These are phyloP conservation scores for Lodderomyces orthopsilosis DNA, from an alignment of 1,139 yeast genomes.

Conservation along the genomic window DNA sequence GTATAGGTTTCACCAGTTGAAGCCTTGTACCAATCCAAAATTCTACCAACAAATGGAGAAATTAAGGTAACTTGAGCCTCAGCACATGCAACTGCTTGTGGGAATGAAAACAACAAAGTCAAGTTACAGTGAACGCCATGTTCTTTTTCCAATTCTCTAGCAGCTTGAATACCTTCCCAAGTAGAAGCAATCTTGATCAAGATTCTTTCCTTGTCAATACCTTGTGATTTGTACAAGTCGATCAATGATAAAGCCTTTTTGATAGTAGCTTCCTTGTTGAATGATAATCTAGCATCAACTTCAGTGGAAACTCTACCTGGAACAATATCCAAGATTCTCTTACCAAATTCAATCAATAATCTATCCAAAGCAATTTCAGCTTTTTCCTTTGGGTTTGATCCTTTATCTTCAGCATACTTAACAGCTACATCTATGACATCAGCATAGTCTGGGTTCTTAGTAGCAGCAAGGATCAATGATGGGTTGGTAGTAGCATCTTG, in stretches of 20 bases:
- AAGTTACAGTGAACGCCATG: slow-evolving; percentile 93
- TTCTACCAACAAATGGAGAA: slow-evolving; percentile 99
- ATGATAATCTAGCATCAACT: slow-evolving; percentile 97
- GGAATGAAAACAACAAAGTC: slow-evolving; percentile 91
- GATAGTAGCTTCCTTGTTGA: slow-evolving; percentile 89
- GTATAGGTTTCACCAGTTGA: slow-evolving; percentile 85
- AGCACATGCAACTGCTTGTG: slow-evolving; percentile 98
- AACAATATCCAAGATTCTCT: slow-evolving; percentile 86
- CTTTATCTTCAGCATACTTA: slow-evolving; percentile 73
- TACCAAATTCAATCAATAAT: slow-evolving; percentile 93
- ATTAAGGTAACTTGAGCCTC: slow-evolving; percentile 95
- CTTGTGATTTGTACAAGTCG: slow-evolving; percentile 75
- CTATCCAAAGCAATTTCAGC: slow-evolving; percentile 83
- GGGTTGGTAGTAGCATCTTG: slow-evolving; percentile 99
- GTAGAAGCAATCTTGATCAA: slow-evolving; percentile 97
- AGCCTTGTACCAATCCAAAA: slow-evolving; percentile 98
- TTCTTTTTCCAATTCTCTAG: slow-evolving; percentile 88
- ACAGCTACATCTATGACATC: slow-evolving; percentile 88
- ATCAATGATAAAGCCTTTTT: slow-evolving; percentile 89
- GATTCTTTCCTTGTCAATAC: slow-evolving; percentile 84
- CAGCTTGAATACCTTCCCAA: slow-evolving; percentile 99
- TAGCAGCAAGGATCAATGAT: slow-evolving; percentile 92
- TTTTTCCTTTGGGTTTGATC: slow-evolving; percentile 45
- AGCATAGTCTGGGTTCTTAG: slow-evolving; percentile 88
- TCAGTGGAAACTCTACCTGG: slow-evolving; percentile 99